Conservation (phyloP, 805 yeast genomes). For the Candida namnaoensis region DNA sequence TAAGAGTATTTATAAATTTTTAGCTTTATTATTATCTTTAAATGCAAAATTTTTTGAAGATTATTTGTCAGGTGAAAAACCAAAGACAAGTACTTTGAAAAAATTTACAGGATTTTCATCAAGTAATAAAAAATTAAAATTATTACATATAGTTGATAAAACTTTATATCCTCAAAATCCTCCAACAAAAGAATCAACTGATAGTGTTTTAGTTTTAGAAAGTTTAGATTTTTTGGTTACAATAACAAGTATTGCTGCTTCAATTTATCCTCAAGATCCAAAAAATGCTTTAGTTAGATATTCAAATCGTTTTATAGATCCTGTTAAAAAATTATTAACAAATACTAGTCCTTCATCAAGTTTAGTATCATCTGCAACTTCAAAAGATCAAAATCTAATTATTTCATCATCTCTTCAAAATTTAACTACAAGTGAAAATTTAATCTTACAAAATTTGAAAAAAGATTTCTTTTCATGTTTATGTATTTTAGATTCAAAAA, state of each 20-base stretch:
- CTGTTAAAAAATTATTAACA: slow-evolving; percentile 13
- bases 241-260: slow-evolving; percentile 24
- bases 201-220: slow-evolving; percentile 15
- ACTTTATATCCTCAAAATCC: slow-evolving; percentile 6
- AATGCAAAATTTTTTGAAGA: slow-evolving; percentile 22
- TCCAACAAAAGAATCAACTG: slow-evolving; percentile 10
- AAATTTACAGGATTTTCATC: slow-evolving; percentile 12
- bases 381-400: slow-evolving; percentile 3
- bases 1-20: slow-evolving; percentile 21
- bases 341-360: slow-evolving; percentile 3
- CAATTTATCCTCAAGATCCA: slow-evolving; percentile 16
- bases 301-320: slow-evolving; percentile 10
- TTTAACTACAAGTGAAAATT: slow-evolving; percentile 10
- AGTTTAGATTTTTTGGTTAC: slow-evolving; percentile 22
- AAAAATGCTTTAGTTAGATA: slow-evolving; percentile 20
- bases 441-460: slow-evolving; percentile 18
- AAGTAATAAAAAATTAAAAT: slow-evolving; percentile 14
- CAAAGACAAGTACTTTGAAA: slow-evolving; percentile 10
- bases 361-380: too few species aligned
- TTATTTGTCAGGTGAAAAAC: slow-evolving; percentile 11
- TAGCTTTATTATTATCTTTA: slow-evolving; percentile 24
- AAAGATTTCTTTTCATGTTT: slow-evolving; percentile 19
- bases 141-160: slow-evolving; percentile 10
- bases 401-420: slow-evolving; percentile 5
- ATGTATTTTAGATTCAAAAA: slow-evolving; percentile 13